Percentiles rank a stretch among this genome's conserved stretches.
Evolutionary conservation across 2,329 filamentous ascomycete genomes (phyloP).

Genomic region (Monosporascus sp.): DNA sequence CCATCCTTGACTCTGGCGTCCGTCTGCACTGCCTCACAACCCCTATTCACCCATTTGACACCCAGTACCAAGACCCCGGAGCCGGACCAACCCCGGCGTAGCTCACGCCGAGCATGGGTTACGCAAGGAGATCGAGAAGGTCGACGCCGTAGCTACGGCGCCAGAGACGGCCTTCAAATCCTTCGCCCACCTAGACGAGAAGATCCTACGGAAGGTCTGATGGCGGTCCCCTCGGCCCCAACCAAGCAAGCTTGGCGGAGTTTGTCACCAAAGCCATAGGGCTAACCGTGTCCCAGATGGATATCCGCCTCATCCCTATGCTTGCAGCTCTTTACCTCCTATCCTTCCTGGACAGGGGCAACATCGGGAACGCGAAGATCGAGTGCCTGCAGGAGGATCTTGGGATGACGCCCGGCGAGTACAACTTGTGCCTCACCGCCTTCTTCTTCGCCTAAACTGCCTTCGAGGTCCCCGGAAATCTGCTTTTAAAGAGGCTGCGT

Average conservation of each 20-base stretch:
- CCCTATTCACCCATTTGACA: conserved; percentile 7
- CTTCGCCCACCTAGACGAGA: conserved; percentile 46
- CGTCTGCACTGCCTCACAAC: background rate
- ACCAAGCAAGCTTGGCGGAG: background rate
- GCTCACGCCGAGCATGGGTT: conserved; percentile 7
- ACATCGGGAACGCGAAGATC: conserved; percentile 64
- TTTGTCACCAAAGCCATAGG: background rate
- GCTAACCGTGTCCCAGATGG: conserved; percentile 35
- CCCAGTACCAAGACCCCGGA: conserved; percentile 12
- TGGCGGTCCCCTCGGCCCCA: background rate
- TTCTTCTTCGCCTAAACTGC: conserved; percentile 79
- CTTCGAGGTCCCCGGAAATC: conserved; percentile 72
- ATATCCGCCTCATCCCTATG: conserved; percentile 51
- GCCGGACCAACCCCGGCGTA: conserved; percentile 10
- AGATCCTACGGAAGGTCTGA: conserved; percentile 50
- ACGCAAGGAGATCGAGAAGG: conserved; percentile 12
- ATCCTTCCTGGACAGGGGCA: conserved; percentile 63
- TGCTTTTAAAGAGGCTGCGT: conserved; percentile 67
- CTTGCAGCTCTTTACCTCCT: conserved; percentile 64
- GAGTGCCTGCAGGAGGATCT: conserved; percentile 48
- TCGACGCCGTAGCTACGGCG: conserved; percentile 16
- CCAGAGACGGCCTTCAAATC: conserved; percentile 19
- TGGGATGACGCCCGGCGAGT: conserved; percentile 58
- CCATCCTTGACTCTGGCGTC: background rate
- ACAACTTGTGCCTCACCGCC: conserved; percentile 62